phyloP scores from a whole-genome alignment of 1,284 basidiomycete species.

The Puccinia triticina region DNA sequence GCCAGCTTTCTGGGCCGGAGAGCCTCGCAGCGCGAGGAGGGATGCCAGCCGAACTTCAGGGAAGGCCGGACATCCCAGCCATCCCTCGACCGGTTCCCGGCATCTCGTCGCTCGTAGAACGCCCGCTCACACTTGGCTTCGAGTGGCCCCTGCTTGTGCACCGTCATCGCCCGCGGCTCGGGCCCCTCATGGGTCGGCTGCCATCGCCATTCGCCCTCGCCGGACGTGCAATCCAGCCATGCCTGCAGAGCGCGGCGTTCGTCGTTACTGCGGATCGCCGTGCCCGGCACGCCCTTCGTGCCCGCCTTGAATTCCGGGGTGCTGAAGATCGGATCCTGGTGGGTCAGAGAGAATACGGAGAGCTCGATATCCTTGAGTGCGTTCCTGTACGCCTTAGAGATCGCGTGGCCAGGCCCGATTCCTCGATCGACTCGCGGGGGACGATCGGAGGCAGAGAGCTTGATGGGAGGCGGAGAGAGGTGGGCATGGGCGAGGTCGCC shows the following conservation, averaged over 20 bases:
- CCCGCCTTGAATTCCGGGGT: slow-evolving; percentile 32
- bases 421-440: slow-evolving; percentile 14
- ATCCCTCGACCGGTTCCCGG: neutral
- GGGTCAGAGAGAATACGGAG: neutral
- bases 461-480: slow-evolving; percentile 32
- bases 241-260: slow-evolving; percentile 54
- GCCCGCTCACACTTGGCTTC: slow-evolving; percentile 57
- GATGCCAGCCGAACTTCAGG: slow-evolving; percentile 57
- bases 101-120: slow-evolving; percentile 54
- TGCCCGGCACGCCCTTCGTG: slow-evolving; percentile 56
- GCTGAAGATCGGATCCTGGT: slow-evolving; percentile 32
- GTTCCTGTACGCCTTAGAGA: slow-evolving; percentile 24
- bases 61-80: slow-evolving; percentile 54
- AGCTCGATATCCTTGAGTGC: slow-evolving; percentile 42
- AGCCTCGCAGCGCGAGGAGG: slow-evolving; percentile 53
- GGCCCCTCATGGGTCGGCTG: slow-evolving; percentile 52
- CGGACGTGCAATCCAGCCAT: slow-evolving; percentile 56
- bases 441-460: slow-evolving; percentile 25
- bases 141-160: slow-evolving; percentile 57
- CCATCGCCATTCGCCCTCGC: slow-evolving; percentile 56
- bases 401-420: neutral
- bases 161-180: slow-evolving; percentile 52
- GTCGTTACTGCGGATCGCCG: slow-evolving; percentile 52
- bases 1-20: neutral
- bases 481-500: neutral